phyloP scores from a whole-genome alignment of 768 basidiomycete genomes.

The Lentinula sp. region DNA sequence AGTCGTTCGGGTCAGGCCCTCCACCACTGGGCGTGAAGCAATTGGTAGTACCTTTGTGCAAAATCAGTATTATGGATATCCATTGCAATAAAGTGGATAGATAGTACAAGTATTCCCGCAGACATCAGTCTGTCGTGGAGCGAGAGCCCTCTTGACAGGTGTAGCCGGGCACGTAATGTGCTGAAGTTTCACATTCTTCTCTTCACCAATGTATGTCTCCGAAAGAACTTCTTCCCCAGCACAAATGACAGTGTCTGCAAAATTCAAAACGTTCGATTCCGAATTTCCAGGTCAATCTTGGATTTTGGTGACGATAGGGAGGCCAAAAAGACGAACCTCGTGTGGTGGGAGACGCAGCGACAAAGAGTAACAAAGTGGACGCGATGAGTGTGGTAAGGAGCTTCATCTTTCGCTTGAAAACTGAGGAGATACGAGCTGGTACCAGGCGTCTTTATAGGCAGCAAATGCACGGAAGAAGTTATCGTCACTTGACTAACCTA shows the following conservation, averaged over 20 bases:
- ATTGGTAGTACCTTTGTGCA: slow-evolving; percentile 26
- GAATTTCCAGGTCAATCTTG: background rate
- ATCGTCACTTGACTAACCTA: background rate
- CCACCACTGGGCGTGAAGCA: slow-evolving; percentile 41
- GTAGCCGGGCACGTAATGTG: slow-evolving; percentile 24
- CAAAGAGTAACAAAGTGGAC: background rate
- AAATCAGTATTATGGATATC: background rate
- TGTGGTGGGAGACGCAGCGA: background rate
- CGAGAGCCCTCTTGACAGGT: slow-evolving; percentile 4
- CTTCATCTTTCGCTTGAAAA: background rate
- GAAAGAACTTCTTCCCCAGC: slow-evolving; percentile 7
- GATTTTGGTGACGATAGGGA: background rate
- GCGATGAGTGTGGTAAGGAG: background rate
- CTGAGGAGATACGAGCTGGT: background rate
- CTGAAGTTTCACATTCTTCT: slow-evolving; percentile 35
- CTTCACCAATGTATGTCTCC: slow-evolving; percentile 31
- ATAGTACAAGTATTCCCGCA: background rate
- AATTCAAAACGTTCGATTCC: background rate
- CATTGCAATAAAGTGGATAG: slow-evolving; percentile 6
- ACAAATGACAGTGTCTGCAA: background rate
- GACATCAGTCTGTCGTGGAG: slow-evolving; percentile 5
- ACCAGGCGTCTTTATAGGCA: background rate
- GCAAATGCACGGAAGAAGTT: background rate
- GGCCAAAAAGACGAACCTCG: background rate
- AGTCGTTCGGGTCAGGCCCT: slow-evolving; percentile 43